Conservation (phyloP, 139 green algal species). For the Chlorella vulgaris region DNA sequence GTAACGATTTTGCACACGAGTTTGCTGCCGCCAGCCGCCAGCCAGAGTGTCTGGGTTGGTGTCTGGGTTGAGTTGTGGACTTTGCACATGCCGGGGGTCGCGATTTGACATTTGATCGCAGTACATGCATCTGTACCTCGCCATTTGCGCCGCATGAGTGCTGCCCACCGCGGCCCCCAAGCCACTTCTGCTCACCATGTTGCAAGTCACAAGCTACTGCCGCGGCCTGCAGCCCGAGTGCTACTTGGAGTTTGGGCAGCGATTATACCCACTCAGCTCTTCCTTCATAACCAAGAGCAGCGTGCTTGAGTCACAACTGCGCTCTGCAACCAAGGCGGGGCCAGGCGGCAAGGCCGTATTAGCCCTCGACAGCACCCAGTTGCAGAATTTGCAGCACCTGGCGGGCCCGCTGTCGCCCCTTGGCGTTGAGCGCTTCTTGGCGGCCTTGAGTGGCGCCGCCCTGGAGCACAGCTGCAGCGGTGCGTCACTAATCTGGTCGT, state of each 20-base stretch:
- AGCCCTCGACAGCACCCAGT: not conserved
- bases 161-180: not conserved
- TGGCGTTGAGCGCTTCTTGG: slow-evolving; percentile 11
- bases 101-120: not conserved
- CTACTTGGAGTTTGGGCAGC: not conserved
- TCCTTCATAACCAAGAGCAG: no score
- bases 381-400: not conserved
- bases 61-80: no score
- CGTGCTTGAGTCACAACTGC: not conserved
- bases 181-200: not conserved
- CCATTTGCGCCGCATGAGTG: not conserved
- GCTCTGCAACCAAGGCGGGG: not conserved
- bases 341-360: not conserved
- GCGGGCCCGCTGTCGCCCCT: slow-evolving; percentile 3
- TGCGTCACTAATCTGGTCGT: not conserved
- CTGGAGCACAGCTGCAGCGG: slow-evolving; percentile 7
- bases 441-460: not conserved
- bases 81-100: not conserved
- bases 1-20: no score
- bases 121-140: not conserved
- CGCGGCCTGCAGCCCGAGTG: not conserved
- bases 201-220: not conserved
- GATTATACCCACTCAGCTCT: not conserved
- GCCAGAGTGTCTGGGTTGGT: no score
- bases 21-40: no score